A percentile compares a stretch with the other conserved stretches of the same genome.
phyloP scores from a whole-genome alignment of 73 alveolate genomes.

The Uronychia setigera region DNA sequence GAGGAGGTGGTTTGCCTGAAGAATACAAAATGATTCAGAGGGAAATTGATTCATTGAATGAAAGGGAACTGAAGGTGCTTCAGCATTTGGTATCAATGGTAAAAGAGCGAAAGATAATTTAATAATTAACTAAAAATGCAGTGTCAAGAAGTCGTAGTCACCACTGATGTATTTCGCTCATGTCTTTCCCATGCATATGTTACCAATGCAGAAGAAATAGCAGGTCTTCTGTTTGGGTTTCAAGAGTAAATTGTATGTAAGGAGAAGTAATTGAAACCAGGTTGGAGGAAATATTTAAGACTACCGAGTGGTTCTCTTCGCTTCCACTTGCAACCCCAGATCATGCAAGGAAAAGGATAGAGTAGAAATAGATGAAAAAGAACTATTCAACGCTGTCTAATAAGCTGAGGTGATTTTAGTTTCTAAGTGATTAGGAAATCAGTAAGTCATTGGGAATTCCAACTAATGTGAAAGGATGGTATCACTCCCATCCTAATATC shows the following conservation, averaged over 20 bases:
- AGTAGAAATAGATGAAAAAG: constrained; percentile 73
- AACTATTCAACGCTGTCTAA: constrained; percentile 54
- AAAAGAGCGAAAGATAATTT: neutral
- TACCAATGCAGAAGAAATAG: constrained; percentile 60
- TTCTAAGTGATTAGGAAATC: neutral
- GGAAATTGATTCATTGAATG: neutral
- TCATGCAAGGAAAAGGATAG: constrained; percentile 70
- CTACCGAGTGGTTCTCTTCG: constrained; percentile 7
- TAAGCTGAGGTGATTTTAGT: constrained; percentile 52
- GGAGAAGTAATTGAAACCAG: neutral
- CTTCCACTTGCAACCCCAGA: constrained; percentile 33
- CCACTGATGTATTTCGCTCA: constrained; percentile 36
- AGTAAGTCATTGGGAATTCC: neutral
- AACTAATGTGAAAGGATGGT: constrained; percentile 73
- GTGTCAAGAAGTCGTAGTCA: constrained; percentile 1
- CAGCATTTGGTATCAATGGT: neutral
- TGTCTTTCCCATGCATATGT: constrained; percentile 51
- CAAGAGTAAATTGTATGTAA: neutral
- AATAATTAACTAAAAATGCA: neutral
- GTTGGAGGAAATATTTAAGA: neutral
- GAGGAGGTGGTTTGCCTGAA: neutral
- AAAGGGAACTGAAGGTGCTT: neutral
- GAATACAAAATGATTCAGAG: neutral
- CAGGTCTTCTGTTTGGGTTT: constrained; percentile 52
- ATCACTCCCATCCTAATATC: constrained; percentile 78